Base-by-base conservation (phyloP, 148 eudicot species). In the Chenopodium formosanum region DNA sequence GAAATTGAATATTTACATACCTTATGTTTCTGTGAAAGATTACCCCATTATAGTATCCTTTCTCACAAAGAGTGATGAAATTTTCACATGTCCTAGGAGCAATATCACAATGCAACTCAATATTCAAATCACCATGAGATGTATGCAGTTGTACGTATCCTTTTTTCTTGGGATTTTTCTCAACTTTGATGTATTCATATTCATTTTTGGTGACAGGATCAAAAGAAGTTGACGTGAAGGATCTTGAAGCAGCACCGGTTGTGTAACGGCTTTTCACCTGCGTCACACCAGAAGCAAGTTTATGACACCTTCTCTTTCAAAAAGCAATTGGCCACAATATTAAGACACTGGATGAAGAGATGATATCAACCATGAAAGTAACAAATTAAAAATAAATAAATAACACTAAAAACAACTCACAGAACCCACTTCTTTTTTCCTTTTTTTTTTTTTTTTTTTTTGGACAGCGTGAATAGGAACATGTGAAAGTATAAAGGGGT, bases 201-300 rank as follows among this genome's bases (percentile, higher is more conserved):
- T 95, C 99, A 88, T 95, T 95, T 78, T 82, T 82, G 9, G 99
- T 95, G 73, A 92, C 92, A 77, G 99, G 99, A 81, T 92, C 98
- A 89, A 81, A 95, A 68, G 99, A 82, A 70, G 99, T 95, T 40
- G 98, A 95, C 46, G 99, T 95, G 88, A 95, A 95, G 81, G 99
- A 95, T 73, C 99, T 87, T 50, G 99, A 95, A 76, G 98, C 95
- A 85, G 99, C 99, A 86, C 99, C 99, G 81, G 94, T 91, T 34
- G 99, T 95, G 87, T 67, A 95, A 79, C 89, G 92, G 79, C 99
- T 95, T 89, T 92, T 95, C 67, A 95, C 99, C 99, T 95, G 82
- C 27, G 75, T 9, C 81, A 78, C 78, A 73, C 37, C 70, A 80
- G 22, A 25, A 37, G 8, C 17, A 4, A 70, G 7, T 37, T 37